Base-by-base conservation (phyloP, 768 basidiomycete species). In the Trametes cingulata region DNA sequence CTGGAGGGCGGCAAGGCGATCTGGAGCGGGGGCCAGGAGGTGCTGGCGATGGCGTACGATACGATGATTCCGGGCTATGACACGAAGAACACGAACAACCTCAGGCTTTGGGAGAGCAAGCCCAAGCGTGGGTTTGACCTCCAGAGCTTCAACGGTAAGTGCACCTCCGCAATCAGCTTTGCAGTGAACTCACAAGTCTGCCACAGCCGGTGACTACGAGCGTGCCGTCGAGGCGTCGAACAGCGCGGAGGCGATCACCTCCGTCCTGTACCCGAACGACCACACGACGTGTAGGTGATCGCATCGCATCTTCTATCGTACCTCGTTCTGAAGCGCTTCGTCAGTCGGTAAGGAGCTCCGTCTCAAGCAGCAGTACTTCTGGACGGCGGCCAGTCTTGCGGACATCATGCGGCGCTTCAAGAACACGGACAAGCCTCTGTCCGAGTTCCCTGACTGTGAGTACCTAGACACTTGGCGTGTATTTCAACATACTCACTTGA, bases 341-440 rank as follows among this genome's bases (percentile, higher is more conserved):
- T 22, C 61, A 91, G 90, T 90, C 58, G 92, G 92, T 56, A 93
- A 93, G 69, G 91, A 93, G 71, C 76, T 93, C 22, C 86, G 96
- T 56, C 81, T 98, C 65, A 95, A 96, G 78, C 96, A 98, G 68
- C 96, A 99, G 77, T 95, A 95, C 76, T 92, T 97, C 77, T 90
- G 93, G 93, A 93, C 92, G 41, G 86, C 91, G 48, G 90, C 95
- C 27, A 89, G 87, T 72, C 80, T 95, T 48, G 83, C 85, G 48
- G 96, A 98, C 70, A 97, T 98, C 70, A 69, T 96, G 48, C 85
- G 96, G 55, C 86, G 96, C 50, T 98, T 95, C 84, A 95, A 90
- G 81, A 90, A 96, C 75, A 78, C 91, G 19, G 87, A 84, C 50
- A 89, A 91, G 72, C 86, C 87, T 2, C 87, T 95, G 65, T 76